Evolutionary conservation across 768 basidiomycete species (phyloP).

Genomic region (Russula dissimulans): DNA sequence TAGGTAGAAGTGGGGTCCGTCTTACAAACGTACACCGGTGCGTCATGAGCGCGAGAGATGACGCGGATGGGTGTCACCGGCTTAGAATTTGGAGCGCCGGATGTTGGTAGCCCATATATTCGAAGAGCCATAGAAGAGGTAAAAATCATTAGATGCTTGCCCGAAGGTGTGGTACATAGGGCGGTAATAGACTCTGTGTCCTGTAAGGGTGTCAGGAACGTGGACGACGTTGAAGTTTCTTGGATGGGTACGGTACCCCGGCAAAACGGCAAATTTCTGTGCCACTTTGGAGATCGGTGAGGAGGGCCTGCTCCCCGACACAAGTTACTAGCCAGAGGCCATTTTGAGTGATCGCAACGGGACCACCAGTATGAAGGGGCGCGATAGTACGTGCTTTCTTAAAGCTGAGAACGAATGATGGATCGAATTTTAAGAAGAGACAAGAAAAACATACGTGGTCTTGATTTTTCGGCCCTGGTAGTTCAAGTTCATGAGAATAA

Average conservation of each 20-base stretch:
- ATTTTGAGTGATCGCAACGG: conserved; percentile 70
- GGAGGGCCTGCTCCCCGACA: conserved; percentile 73
- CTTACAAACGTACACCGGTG: conserved; percentile 85
- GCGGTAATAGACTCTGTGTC: conserved; percentile 80
- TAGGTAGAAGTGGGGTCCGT: conserved; percentile 81
- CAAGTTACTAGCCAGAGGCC: conserved; percentile 77
- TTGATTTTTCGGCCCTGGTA: conserved; percentile 29
- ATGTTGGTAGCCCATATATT: conserved; percentile 68
- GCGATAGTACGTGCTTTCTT: conserved; percentile 63
- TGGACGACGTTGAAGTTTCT: not conserved
- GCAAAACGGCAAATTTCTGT: conserved; percentile 69
- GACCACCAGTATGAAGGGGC: conserved; percentile 84
- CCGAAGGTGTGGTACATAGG: conserved; percentile 69
- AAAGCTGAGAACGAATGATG: conserved; percentile 42
- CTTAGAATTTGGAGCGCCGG: conserved; percentile 34
- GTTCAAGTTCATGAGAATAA: conserved; percentile 20
- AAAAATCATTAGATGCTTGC: conserved; percentile 68
- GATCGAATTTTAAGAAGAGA: not conserved
- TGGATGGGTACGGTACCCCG: conserved; percentile 50
- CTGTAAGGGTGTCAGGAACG: conserved; percentile 33
- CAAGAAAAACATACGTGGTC: conserved; percentile 44
- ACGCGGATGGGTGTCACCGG: conserved; percentile 62
- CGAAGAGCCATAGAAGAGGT: conserved; percentile 74
- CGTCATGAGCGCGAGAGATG: conserved; percentile 80
- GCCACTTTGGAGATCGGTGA: conserved; percentile 74